Evolutionary conservation across 345 rosid genomes (phyloP), one percentile per base, ranked within the genome.

Genomic region (Citrus cavaleriei): DNA sequence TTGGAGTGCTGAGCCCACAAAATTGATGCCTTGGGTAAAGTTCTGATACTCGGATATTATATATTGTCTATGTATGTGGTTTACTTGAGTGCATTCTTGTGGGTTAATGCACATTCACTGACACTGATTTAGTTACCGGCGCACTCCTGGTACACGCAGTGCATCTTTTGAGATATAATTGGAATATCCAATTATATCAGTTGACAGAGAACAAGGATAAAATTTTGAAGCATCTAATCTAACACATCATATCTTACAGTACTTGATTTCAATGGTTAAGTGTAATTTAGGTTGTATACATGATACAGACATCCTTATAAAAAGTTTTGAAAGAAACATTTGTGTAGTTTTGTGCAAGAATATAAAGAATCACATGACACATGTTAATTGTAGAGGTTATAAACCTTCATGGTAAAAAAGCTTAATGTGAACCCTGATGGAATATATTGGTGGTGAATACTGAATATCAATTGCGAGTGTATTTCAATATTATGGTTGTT

Each of bases 21-120:
- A 97, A 80, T 85, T 93, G 85, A 83, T 86, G 70, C 93, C 98
- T n/a, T 94, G 99, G 98, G 98, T 97, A 89, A 69, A 78, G 21
- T 57, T 79, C 78, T 83, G 30, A 12, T 72, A 9, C 19, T 59
- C 49, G 10, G 4, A 12, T 59, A 18, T n/a, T 64, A 6, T 67
- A 10, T 62, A 4, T 27, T 54, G 13, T 42, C 34, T 25, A n/a
- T 40, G 10, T 60, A 4, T 72, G 46, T n/a, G 34, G 57, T 46
- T 77, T 46, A 54, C 19, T 61, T 61, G 62, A 30, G 27, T n/a
- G 57, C 35, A 25, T 24, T 60, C 35, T 19, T 14, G 32, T 8
- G 54, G 40, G 32, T 13, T 51, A 24, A 32, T 1, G 25, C 9
- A 38, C 27, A 38, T 72, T 42, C 54, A 30, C 61, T 55, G 67